phyloP scores from a whole-genome alignment of 2,329 filamentous ascomycete species.

The Pseudogymnoascus verrucosus region DNA sequence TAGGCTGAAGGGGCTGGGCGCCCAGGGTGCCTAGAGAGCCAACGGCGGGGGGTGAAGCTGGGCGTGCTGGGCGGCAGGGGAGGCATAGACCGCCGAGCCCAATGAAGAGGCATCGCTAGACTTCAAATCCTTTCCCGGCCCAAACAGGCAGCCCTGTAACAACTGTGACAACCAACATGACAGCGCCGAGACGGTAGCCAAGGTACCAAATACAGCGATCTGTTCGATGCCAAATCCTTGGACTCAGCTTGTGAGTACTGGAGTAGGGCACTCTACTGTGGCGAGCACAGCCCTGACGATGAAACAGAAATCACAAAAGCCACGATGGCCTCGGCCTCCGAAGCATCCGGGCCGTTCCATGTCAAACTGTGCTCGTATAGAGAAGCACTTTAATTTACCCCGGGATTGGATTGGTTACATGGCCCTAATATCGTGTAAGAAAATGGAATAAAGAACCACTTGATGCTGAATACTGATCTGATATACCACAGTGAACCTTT shows the following conservation, averaged over 20 bases:
- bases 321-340: neutral
- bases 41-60: neutral
- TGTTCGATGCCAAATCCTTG: neutral
- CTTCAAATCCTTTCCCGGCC: neutral
- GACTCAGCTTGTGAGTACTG: neutral
- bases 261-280: too few species aligned
- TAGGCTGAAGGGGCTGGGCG: neutral
- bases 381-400: neutral
- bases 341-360: neutral
- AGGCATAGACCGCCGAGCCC: neutral
- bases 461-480: neutral
- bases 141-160: neutral
- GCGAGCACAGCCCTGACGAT: neutral
- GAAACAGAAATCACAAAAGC: neutral
- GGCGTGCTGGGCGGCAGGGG: neutral
- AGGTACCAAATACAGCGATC: neutral
- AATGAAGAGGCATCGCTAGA: neutral
- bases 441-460: neutral
- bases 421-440: neutral
- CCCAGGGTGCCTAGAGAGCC: neutral
- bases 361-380: neutral
- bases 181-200: neutral
- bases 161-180: neutral
- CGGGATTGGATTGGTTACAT: neutral
- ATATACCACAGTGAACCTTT: neutral